A percentile compares a stretch with the other conserved stretches of the same genome.
These are phyloP conservation scores for Larix kaempferi DNA, from an alignment of 75 land plant genomes.

Conservation along the genomic window DNA sequence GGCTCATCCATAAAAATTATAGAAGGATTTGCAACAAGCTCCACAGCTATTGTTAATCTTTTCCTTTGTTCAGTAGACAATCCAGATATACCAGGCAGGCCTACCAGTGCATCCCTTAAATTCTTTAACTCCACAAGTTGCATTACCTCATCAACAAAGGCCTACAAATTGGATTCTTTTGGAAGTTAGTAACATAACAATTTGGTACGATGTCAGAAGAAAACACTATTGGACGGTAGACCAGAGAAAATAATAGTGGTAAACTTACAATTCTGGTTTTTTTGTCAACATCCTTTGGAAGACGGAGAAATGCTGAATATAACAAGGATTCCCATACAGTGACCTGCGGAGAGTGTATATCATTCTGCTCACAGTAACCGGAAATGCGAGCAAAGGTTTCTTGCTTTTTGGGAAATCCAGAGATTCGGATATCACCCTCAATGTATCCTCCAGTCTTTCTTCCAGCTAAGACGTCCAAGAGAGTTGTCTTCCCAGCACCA, in stretches of 20 bases:
- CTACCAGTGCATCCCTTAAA: constrained; percentile 45
- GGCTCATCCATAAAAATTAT: constrained; percentile 78
- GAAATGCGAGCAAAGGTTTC: constrained; percentile 82
- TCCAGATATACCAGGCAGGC: constrained; percentile 58
- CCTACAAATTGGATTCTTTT: constrained; percentile 9
- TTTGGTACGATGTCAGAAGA: not conserved
- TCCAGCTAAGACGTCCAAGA: constrained; percentile 91
- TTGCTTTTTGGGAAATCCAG: constrained; percentile 79
- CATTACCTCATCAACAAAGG: constrained; percentile 60
- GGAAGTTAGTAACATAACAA: not conserved
- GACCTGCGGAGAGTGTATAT: constrained; percentile 81
- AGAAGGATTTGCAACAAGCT: constrained; percentile 80
- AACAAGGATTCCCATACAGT: constrained; percentile 61
- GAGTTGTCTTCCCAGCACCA: constrained; percentile 93
- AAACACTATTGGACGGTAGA: not conserved
- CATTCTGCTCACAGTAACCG: constrained; percentile 83
- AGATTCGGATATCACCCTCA: constrained; percentile 81
- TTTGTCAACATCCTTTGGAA: constrained; percentile 26
- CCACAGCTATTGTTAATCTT: constrained; percentile 64
- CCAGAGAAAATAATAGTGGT: not conserved
- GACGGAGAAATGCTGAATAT: not conserved
- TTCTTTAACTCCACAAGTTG: constrained; percentile 55
- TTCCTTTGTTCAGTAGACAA: constrained; percentile 59
- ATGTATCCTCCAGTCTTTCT: constrained; percentile 86
- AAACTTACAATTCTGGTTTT: constrained; percentile 26